phyloP scores from a whole-genome alignment of 495 filamentous ascomycete genomes.

The Penicillium parvum region DNA sequence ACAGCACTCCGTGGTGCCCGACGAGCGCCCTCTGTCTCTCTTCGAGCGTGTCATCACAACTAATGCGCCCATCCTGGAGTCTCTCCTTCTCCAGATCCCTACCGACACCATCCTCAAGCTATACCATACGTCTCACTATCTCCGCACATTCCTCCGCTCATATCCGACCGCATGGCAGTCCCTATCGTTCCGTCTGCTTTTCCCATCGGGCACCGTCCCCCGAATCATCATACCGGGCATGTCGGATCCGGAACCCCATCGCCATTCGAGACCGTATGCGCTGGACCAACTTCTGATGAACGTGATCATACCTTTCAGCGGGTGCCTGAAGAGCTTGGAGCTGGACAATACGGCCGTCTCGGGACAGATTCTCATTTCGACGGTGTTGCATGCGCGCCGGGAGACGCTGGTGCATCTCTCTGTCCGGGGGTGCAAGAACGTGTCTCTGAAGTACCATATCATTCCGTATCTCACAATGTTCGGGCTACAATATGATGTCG shows the following conservation, averaged over 20 bases:
- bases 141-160: constrained; percentile 50
- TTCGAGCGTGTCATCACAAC: constrained; percentile 53
- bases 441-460: constrained; percentile 62
- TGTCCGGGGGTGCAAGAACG: constrained; percentile 61
- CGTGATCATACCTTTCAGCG: constrained; percentile 52
- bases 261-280: constrained; percentile 52
- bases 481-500: constrained; percentile 41
- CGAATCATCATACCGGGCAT: constrained; percentile 33
- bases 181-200: constrained; percentile 54
- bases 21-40: constrained; percentile 36
- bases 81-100: constrained; percentile 53
- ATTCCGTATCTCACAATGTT: constrained; percentile 54
- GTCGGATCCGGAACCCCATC: constrained; percentile 34
- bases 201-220: constrained; percentile 38
- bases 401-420: constrained; percentile 56
- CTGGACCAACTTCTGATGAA: constrained; percentile 54
- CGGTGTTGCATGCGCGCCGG: constrained; percentile 48
- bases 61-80: constrained; percentile 54
- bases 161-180: constrained; percentile 60
- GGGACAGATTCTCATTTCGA: constrained; percentile 50
- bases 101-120: constrained; percentile 53
- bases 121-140: constrained; percentile 52
- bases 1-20: constrained; percentile 22
- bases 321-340: constrained; percentile 52
- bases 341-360: constrained; percentile 60